Base-by-base conservation (phyloP, 495 filamentous ascomycete species). In the Zalerion maritima region DNA sequence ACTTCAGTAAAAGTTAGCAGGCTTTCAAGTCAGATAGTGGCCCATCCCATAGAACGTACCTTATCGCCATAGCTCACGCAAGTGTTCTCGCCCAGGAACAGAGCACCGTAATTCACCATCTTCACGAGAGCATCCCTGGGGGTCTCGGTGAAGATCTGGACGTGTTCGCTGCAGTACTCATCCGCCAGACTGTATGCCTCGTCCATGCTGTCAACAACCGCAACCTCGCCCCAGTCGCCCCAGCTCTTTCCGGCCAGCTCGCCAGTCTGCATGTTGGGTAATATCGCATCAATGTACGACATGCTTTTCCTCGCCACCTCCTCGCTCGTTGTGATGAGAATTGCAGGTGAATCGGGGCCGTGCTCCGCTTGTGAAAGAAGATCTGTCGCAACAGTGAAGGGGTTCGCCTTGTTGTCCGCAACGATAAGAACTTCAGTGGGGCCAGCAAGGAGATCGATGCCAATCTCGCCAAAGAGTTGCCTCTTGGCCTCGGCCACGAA, bases 381-480 rank as follows among this genome's bases (percentile, higher is more conserved):
- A 36, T 71, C 64, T 2, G 60, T 65, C 1, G 63, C 64, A 1
- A 67, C 33, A 2, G 51, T 58, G 36, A 63, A 64, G 6, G 63
- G 62, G 41, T 69, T 63, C 4, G 63, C 66, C 5, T 46, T 32
- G 14, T 60, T 56, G 37, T 71, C 66, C 2, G 56, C 54, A 2
- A 57, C 60, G 20, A 71, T 63, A 14, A 69, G 54, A n/a, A 71
- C 39, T 39, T 71, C 66, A 0, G 62, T 70, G 18, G 65, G 64
- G 0, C 65, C 65, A 0, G 62, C 65, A 5, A 62, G 52, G 0
- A 70, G 45, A 35, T 68, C 64, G 19, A 70, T 70, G 14, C 66
- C 66, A 18, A 70, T 60, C 20, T 58, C 59, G 5, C 64, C 64
- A 37, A 67, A 67, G 1, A 67, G 49, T 38, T 69, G 65, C 3